Evolutionary conservation across 2,329 filamentous ascomycete species (phyloP), one percentile per base, ranked within the genome.

Genomic region (Fusarium domesticum): DNA sequence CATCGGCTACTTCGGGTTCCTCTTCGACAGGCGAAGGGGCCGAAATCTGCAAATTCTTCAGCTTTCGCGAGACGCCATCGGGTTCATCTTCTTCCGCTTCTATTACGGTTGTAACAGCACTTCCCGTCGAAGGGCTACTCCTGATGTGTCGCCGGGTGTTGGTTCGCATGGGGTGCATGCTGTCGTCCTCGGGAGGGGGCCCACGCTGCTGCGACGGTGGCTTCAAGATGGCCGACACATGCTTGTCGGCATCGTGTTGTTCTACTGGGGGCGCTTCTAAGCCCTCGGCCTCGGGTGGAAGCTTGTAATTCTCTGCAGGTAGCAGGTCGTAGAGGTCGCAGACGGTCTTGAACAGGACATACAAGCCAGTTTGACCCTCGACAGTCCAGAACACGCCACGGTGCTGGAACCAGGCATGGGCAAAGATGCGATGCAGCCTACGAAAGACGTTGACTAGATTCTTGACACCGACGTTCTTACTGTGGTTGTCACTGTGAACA

Each of bases 331-430:
- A 96, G 57, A 85, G 78, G 65, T 98, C 93, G 67, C 92, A 97
- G 17, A 97, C 91, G 0, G 87, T 93, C 76, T 96, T 97, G 77
- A 97, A 98, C 61, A 98, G 85, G 45, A 95, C 81, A 65, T 98
- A 98, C 10, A 98, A 72, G 1, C 93, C 93, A n/a, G 89, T 89
- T 64, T 90, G 83, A 8, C 81, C 81, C 70, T 98, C 93, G 2
- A 97, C 85, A 32, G 87, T 83, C 90, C 92, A 97, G 67, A 97
- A 98, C 41, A 96, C 89, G 43, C 87, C 86, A 35, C 91, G 82
- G 67, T 98, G 93, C 70, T 96, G 90, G 67, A 96, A 98, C 93
- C 93, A 98, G 6, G 93, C 93, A 65, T 98, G 93, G 36, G 93
- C 93, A 64, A 97, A 98, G 68, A 98, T 97, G 48, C 93, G 82